Evolutionary conservation across 1,139 yeast species (phyloP).

Genomic region (Suhomyces atakaporum): DNA sequence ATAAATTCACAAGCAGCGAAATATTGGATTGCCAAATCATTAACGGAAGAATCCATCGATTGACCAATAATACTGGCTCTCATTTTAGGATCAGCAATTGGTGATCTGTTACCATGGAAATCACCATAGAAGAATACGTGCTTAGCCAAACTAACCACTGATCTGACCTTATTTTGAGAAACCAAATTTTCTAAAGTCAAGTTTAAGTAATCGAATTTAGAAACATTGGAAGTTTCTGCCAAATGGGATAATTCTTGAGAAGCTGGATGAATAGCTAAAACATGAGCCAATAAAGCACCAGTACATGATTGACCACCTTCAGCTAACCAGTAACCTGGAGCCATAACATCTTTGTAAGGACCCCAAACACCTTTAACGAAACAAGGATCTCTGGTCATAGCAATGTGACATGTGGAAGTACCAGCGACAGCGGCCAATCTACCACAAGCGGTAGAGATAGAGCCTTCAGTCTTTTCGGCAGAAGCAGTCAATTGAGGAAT

Average conservation of each 20-base stretch:
- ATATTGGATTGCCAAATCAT: conserved; percentile 81
- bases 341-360: conserved; percentile 90
- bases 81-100: conserved; percentile 93
- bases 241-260: conserved; percentile 64
- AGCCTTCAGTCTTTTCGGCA: conserved; percentile 27
- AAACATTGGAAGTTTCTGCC: conserved; percentile 65
- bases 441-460: conserved; percentile 66
- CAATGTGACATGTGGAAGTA: conserved; percentile 94
- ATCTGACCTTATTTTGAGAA: conserved; percentile 55
- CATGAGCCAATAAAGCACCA: conserved; percentile 90
- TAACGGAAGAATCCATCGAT: conserved; percentile 83
- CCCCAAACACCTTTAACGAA: conserved; percentile 99
- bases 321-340: conserved; percentile 91
- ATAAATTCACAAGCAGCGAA: conserved; percentile 95
- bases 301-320: conserved; percentile 99
- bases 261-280: conserved; percentile 89
- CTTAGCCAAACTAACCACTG: conserved; percentile 79
- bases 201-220: conserved; percentile 83
- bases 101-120: conserved; percentile 94
- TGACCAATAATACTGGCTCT: conserved; percentile 92
- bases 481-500: conserved; percentile 47
- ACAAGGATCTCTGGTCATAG: conserved; percentile 79
- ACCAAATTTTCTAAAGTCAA: conserved; percentile 68
- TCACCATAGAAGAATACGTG: conserved; percentile 94
- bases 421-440: conserved; percentile 98